Percentiles rank a stretch among this genome's conserved stretches.
These are phyloP conservation scores for Brettanomyces sp. DNA, from an alignment of 805 yeast genomes.

Conservation along the genomic window DNA sequence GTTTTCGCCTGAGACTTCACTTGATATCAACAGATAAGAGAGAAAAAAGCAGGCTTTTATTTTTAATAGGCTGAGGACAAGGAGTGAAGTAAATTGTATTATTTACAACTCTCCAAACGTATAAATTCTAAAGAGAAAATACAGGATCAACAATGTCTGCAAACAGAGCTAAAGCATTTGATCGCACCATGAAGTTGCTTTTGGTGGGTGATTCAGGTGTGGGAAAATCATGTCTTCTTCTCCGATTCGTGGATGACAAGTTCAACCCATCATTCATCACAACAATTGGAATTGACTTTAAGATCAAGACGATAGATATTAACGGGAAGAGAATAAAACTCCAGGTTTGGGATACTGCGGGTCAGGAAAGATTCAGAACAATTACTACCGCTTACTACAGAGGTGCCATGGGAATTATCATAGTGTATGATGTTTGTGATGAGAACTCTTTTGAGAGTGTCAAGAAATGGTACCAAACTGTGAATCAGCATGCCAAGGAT, in stretches of 20 bases:
- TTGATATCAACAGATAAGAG: no score
- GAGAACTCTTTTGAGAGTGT: conserved; percentile 89
- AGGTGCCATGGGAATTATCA: conserved; percentile 81
- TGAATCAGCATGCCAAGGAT: conserved; percentile 92
- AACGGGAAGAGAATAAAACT: conserved; percentile 89
- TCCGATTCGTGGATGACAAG: conserved; percentile 92
- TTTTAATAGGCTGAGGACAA: neutral
- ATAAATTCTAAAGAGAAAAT: no score
- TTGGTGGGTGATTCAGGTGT: conserved; percentile 90
- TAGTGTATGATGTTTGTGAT: conserved; percentile 79
- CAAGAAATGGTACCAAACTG: conserved; percentile 92
- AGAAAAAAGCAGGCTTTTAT: no score
- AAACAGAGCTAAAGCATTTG: conserved; percentile 64
- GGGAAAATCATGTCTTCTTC: conserved; percentile 80
- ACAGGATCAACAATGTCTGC: conserved; percentile 32
- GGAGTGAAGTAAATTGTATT: neutral
- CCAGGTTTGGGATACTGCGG: conserved; percentile 97
- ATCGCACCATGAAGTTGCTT: conserved; percentile 83
- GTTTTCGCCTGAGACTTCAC: no score
- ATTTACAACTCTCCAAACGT: no score
- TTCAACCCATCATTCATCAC: conserved; percentile 95
- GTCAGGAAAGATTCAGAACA: conserved; percentile 93
- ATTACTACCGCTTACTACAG: conserved; percentile 89
- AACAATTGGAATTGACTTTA: conserved; percentile 96
- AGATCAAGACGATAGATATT: conserved; percentile 89